Percentiles rank a stretch among this genome's conserved stretches.
phyloP scores from a whole-genome alignment of 495 filamentous ascomycete genomes.

The Talaromyces thailandensis region DNA sequence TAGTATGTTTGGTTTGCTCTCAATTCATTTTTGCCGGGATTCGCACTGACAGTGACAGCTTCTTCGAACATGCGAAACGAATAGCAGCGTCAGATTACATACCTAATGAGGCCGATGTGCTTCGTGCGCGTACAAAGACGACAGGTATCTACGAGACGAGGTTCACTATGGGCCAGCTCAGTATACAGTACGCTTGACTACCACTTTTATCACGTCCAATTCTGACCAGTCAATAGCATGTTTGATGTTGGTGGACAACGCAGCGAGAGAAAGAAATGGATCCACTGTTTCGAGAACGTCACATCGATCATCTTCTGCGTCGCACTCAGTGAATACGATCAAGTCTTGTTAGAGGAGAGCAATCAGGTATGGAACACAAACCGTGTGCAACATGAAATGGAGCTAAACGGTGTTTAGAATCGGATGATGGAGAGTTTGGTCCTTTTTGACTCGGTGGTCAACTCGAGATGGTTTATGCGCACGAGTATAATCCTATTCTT shows the following conservation, averaged over 20 bases:
- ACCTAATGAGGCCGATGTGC: slow-evolving; percentile 84
- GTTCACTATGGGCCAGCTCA: slow-evolving; percentile 95
- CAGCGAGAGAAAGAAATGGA: slow-evolving; percentile 99
- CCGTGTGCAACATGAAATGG: not conserved
- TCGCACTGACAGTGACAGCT: slow-evolving; percentile 46
- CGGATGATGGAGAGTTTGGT: slow-evolving; percentile 98
- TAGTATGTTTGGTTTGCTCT: slow-evolving; percentile 49
- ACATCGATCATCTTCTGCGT: slow-evolving; percentile 99
- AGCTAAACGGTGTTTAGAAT: slow-evolving; percentile 47
- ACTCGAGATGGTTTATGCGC: slow-evolving; percentile 97
- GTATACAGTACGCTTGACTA: slow-evolving; percentile 74
- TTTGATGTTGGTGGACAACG: slow-evolving; percentile 97
- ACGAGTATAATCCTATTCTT: slow-evolving; percentile 98
- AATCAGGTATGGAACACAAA: slow-evolving; percentile 61
- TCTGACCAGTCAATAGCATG: slow-evolving; percentile 56
- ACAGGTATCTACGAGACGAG: slow-evolving; percentile 98
- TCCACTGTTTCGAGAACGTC: slow-evolving; percentile 99
- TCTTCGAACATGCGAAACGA: slow-evolving; percentile 85
- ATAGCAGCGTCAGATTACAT: slow-evolving; percentile 83
- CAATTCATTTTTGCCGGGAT: not conserved
- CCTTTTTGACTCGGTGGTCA: slow-evolving; percentile 98
- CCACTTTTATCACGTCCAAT: not conserved
- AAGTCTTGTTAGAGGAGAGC: slow-evolving; percentile 91
- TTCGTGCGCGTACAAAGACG: slow-evolving; percentile 95
- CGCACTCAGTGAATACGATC: slow-evolving; percentile 96